Evolutionary conservation across 1,284 basidiomycete genomes (phyloP), one percentile per base, ranked within the genome.

Genomic region (Cutaneotrichosporon cutaneum): DNA sequence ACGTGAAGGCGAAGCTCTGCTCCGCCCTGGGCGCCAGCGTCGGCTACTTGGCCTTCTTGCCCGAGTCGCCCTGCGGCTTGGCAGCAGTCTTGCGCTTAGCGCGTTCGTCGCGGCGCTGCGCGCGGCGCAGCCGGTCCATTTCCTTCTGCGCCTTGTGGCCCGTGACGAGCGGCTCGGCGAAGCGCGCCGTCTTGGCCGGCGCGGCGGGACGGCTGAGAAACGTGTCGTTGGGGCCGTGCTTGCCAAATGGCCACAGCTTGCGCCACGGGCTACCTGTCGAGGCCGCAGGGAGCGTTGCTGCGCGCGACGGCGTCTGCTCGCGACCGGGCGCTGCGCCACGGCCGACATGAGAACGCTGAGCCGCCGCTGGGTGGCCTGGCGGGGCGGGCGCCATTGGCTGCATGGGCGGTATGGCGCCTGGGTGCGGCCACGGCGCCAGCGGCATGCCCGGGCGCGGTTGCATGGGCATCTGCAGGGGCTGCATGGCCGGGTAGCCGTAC

Each of bases 221-320:
- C 48, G 48, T 14, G 26, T 51, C 48, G 14, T 51, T 51, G 24
- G 13, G 24, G 13, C 21, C 18, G 16, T 51, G 2, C 27, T 18
- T 27, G 48, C 26, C 26, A 22, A 58, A 36, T 4, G 48, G 26
- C 48, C 48, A 58, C n/a, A 53, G 14, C 52, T 36, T 53, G 32
- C 26, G 33, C 32, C 30, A 53, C 10, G 27, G 52, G 33, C 22
- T 53, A 11, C 4, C 16, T 22, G 52, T 21, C 52, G 52, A 36
- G 18, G 52, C 21, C 14, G 26, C 26, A 7, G 48, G 48, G 27
- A 51, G 10, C 26, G 48, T 51, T 9, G 27, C 48, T 27, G 48
- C 48, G 26, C 48, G 48, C 14, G 26, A 9, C 48, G 48, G 48
- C 24, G 11, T 24, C 14, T 47, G 45, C 11, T 24, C 45, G 45